Base-by-base conservation (phyloP, 78 protist genomes). In the Dictyostelium capitatum region DNA sequence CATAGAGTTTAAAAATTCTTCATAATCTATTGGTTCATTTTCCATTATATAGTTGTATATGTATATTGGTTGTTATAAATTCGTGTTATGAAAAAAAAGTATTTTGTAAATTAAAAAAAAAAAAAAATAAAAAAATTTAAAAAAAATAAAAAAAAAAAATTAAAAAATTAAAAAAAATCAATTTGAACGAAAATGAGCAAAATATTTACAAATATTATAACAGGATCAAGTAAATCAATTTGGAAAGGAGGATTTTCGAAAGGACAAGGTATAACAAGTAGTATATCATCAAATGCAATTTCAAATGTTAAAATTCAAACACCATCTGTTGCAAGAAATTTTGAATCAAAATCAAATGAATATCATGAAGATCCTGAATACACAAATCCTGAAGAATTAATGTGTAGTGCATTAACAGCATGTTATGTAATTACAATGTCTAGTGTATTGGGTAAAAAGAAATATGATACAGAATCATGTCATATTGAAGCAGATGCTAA, bases 1-100 rank as follows among this genome's bases (percentile, higher is more conserved):
- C 59, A 90, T n/a, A 32, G 82, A 74, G 32, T 81, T 82, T 15
- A 90, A 75, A 51, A 90, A 90, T 37, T 90, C 95, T 46, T 90
- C 95, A 64, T 87, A 87, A 23, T 87, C 92, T 37, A 87, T 70
- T 28, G 80, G 92, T 54, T 87, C 84, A 28, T 59, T 25, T 74
- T 87, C 92, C 83, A 72, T 74, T 53, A 19, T n/a, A 59, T 37
- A 37, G 43, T 37, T 37, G 43, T 37, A 37, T 37, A 37, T 37
- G 43, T 37, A 2, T 37, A 37, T 37, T 1, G 2, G 43, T 37
- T 37, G 43, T 2, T n/a, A 37, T 37, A 37, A n/a, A n/a, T n/a
- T n/a, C n/a, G n/a, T n/a, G n/a, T n/a, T n/a, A n/a, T n/a, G n/a
- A n/a, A n/a, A n/a, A n/a, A n/a, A n/a, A n/a, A n/a, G n/a, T n/a